phyloP scores from a whole-genome alignment of 1,284 basidiomycete species.

The Schizophyllum amplum region DNA sequence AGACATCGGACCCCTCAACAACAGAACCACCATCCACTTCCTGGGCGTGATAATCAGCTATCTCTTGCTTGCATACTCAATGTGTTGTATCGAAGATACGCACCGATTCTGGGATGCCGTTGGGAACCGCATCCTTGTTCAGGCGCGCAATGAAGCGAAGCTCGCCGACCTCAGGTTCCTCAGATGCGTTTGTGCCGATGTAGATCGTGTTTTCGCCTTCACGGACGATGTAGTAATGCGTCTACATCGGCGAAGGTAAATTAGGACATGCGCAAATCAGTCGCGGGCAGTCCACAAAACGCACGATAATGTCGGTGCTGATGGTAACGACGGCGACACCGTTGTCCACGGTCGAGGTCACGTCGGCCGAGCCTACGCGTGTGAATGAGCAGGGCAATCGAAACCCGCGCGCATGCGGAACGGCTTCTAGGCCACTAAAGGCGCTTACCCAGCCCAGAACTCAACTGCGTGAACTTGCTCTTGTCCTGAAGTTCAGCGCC shows the following conservation, averaged over 20 bases:
- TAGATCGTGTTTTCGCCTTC: slow-evolving; percentile 34
- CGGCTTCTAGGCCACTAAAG: too few relatives aligned
- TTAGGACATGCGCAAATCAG: too few relatives aligned
- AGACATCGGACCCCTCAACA: slow-evolving; percentile 41
- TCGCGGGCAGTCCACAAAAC: slow-evolving; percentile 8
- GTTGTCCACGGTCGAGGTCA: slow-evolving; percentile 30
- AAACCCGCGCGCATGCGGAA: not conserved
- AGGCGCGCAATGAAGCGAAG: slow-evolving; percentile 41
- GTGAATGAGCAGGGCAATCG: not conserved
- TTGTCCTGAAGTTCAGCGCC: slow-evolving; percentile 37
- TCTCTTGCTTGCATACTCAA: too few relatives aligned
- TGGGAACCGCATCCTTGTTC: slow-evolving; percentile 31
- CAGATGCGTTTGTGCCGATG: slow-evolving; percentile 34
- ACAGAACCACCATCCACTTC: slow-evolving; percentile 31
- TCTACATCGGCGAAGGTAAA: slow-evolving; percentile 18
- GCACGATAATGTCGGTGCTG: slow-evolving; percentile 32
- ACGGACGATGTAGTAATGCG: slow-evolving; percentile 35
- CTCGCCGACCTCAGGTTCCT: slow-evolving; percentile 38
- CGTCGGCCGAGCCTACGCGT: slow-evolving; percentile 31
- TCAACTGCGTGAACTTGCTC: slow-evolving; percentile 36
- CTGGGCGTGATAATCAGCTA: too few relatives aligned
- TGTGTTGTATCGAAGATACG: too few relatives aligned
- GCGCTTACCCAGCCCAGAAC: slow-evolving; percentile 32
- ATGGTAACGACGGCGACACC: slow-evolving; percentile 32
- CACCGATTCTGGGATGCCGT: slow-evolving; percentile 24